Conservation (phyloP, 768 basidiomycete species). For the Mycena alexandri region DNA sequence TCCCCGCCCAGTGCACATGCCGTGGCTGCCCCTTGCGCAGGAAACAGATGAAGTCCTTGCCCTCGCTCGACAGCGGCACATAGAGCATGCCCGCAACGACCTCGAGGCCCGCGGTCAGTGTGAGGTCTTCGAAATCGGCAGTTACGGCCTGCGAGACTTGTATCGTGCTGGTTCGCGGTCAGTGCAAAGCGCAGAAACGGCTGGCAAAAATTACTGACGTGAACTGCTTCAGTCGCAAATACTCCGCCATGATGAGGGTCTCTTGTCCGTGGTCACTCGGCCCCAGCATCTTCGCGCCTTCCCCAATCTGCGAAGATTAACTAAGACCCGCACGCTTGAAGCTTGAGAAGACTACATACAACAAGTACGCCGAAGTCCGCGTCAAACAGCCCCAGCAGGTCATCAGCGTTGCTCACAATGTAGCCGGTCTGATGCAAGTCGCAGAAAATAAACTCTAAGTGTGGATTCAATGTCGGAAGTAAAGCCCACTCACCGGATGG, state of each 20-base stretch:
- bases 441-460: too few species aligned
- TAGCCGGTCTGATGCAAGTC: constrained; percentile 66
- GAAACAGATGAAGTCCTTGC: constrained; percentile 86
- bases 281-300: constrained; percentile 79
- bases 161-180: constrained; percentile 59
- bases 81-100: constrained; percentile 80
- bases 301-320: constrained; percentile 54
- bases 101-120: constrained; percentile 59
- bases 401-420: constrained; percentile 85
- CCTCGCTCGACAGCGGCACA: constrained; percentile 78
- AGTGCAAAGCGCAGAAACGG: background rate
- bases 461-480: background rate
- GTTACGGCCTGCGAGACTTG: constrained; percentile 79
- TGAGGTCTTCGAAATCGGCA: constrained; percentile 78
- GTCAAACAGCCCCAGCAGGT: constrained; percentile 82
- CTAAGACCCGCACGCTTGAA: too few species aligned
- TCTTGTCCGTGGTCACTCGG: constrained; percentile 82
- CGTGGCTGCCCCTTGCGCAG: constrained; percentile 79
- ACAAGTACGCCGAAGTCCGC: constrained; percentile 82
- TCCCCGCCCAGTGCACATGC: constrained; percentile 86
- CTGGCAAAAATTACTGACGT: constrained; percentile 56
- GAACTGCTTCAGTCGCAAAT: constrained; percentile 80
- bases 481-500: constrained; percentile 61
- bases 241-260: constrained; percentile 83
- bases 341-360: constrained; percentile 34